Conservation (phyloP, 768 basidiomycete genomes). For the Tremella fuciformis region DNA sequence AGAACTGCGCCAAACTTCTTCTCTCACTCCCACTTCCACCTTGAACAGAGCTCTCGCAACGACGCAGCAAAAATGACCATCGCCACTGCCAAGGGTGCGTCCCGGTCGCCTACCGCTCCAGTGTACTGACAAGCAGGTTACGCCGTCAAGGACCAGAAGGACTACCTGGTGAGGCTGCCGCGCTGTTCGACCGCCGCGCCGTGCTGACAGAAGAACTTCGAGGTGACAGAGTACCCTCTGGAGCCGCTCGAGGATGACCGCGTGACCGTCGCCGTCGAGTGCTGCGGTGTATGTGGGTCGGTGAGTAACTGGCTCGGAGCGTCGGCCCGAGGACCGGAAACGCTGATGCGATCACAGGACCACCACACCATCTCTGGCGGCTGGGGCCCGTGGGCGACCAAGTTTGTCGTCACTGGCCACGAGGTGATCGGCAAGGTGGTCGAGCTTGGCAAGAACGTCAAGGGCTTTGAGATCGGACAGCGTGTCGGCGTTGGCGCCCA, state of each 20-base stretch:
- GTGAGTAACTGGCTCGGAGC: conserved; percentile 22
- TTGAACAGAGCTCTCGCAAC: too few species aligned
- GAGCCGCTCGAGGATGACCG: conserved; percentile 47
- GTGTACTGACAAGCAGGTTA: conserved; percentile 28
- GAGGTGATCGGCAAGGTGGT: conserved; percentile 51
- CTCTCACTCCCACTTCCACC: too few species aligned
- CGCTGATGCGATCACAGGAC: conserved; percentile 27
- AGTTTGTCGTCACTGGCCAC: conserved; percentile 50
- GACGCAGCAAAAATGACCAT: too few species aligned
- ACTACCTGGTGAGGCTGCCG: too few species aligned
- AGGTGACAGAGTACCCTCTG: conserved; percentile 48
- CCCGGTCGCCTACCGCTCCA: too few species aligned
- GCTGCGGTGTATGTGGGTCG: conserved; percentile 46
- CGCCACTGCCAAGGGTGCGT: too few species aligned
- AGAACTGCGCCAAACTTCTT: too few species aligned
- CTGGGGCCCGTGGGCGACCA: conserved; percentile 47
- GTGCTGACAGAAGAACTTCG: conserved; percentile 38
- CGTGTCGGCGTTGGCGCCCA: conserved; percentile 60
- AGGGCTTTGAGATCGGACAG: conserved; percentile 57
- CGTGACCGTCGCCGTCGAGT: conserved; percentile 49
- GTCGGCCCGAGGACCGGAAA: too few species aligned
- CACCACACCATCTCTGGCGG: conserved; percentile 52
- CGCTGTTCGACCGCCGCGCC: neutral
- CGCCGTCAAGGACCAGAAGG: conserved; percentile 47
- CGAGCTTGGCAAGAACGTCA: conserved; percentile 45